phyloP scores from a whole-genome alignment of 495 filamentous ascomycete species.

The Penicillium bovifimosum region DNA sequence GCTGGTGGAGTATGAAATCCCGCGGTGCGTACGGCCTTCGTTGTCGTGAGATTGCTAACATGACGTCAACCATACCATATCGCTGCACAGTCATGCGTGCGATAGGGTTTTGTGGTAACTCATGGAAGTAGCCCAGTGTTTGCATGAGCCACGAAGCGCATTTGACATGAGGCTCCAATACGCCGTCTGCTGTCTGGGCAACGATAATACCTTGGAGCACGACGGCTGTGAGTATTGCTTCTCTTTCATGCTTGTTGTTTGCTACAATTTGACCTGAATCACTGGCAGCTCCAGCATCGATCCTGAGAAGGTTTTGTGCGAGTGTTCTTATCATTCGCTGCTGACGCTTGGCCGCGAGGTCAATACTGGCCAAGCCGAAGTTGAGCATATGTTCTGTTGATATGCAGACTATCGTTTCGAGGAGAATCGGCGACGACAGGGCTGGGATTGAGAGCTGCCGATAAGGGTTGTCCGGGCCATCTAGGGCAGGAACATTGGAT shows the following conservation, averaged over 20 bases:
- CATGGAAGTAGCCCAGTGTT: conserved; percentile 14
- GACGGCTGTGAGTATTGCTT: conserved; percentile 22
- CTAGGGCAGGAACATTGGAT: conserved; percentile 24
- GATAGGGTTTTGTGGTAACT: conserved; percentile 13
- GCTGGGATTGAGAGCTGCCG: conserved; percentile 25
- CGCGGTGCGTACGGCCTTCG: conserved; percentile 22
- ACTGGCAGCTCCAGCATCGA: conserved; percentile 2
- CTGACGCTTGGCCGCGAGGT: conserved; percentile 21
- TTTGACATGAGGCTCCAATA: conserved; percentile 24
- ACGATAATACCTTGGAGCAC: conserved; percentile 25
- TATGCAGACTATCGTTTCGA: conserved; percentile 26
- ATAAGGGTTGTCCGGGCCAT: conserved; percentile 27
- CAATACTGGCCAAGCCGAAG: conserved; percentile 21
- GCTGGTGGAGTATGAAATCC: conserved; percentile 18
- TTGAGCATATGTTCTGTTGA: conserved; percentile 30
- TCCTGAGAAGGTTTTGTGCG: conserved; percentile 15
- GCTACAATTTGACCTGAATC: conserved; percentile 1
- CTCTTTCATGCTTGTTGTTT: conserved; percentile 8
- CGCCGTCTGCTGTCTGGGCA: conserved; percentile 22
- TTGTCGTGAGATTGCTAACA: conserved; percentile 27
- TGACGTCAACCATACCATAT: conserved; percentile 27
- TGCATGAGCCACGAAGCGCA: conserved; percentile 27
- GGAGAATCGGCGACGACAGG: conserved; percentile 20
- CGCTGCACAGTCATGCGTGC: conserved; percentile 21
- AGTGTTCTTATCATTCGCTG: conserved; percentile 24